These are phyloP conservation scores for Pyracantha coccinea DNA, from an alignment of 331 rosid genomes.

Conservation along the genomic window DNA sequence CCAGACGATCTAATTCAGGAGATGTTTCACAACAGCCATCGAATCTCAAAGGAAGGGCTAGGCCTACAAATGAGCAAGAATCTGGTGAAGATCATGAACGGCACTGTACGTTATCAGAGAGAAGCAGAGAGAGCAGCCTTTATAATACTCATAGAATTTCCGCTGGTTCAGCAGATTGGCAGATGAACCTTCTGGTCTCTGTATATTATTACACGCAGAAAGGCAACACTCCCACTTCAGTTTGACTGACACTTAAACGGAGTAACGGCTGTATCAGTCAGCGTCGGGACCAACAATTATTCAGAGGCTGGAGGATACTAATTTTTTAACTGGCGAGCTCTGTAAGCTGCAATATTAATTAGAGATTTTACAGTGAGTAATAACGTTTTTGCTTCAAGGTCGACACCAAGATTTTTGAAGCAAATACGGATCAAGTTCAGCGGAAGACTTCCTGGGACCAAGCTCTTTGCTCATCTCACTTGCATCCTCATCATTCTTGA, in stretches of 20 bases:
- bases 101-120: constrained; percentile 33
- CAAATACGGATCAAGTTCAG: background rate
- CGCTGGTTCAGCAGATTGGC: constrained; percentile 12
- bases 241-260: background rate
- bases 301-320: background rate
- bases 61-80: constrained; percentile 30
- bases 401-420: background rate
- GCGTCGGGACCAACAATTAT: background rate
- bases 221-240: background rate
- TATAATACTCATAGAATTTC: constrained; percentile 28
- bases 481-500: background rate
- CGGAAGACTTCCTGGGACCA: background rate
- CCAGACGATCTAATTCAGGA: constrained; percentile 28
- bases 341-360: background rate
- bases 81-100: constrained; percentile 41
- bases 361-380: background rate
- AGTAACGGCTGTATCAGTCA: background rate
- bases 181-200: background rate
- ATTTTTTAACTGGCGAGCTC: background rate
- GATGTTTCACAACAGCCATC: constrained; percentile 24
- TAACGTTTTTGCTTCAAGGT: background rate
- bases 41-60: constrained; percentile 30
- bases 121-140: constrained; percentile 31
- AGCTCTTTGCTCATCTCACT: background rate
- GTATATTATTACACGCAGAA: background rate